Base-by-base conservation (phyloP, 108 stramenopile genomes). In the Nitzschia sp. region DNA sequence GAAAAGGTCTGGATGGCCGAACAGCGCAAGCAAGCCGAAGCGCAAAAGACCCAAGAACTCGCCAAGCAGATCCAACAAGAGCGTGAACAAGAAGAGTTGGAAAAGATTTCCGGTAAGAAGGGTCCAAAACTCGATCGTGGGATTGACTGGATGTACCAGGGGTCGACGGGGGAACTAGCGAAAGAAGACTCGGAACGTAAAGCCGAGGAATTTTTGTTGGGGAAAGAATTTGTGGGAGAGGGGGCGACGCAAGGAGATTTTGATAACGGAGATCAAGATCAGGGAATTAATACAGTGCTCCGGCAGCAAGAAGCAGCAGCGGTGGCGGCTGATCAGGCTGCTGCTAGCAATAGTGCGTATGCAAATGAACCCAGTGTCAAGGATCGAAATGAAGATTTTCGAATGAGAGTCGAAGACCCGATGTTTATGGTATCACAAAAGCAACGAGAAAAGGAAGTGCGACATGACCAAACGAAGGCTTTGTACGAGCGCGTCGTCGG, bases 1-100 rank as follows among this genome's bases (percentile, higher is more conserved):
- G 95, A 98, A 84, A 93, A 87, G 66, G 95, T 98, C 25, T 98
- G 96, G 94, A 70, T 96, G 30, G 95, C 94, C 38, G 96, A 98
- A 76, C 92, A 97, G 70, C 84, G 86, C 58, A 73, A 94, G 44
- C 81, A 74, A 52, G 87, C 88, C 29, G 96, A 98, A 75, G 82
- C 82, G 32, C 46, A 63, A 35, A 87, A 91, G 69, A 77, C 85
- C 26, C 80, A 86, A 58, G 96, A 98, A 80, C 82, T 98, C 17
- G 86, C 87, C 48, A 80, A 81, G 45, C 96, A 96, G 69, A 96
- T 97, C 57, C 80, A 90, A 68, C 84, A 94, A 61, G 97, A 98
- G 72, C 80, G 92, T 11, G 93, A 98, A 73, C 72, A 86, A 48
- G 95, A 95, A 62, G 96, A 97, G 78, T 79, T 97, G 34, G 81